A percentile compares a stretch with the other conserved stretches of the same genome.
phyloP scores from a whole-genome alignment of 1,284 basidiomycete genomes.

The Cryptococcus sp. region DNA sequence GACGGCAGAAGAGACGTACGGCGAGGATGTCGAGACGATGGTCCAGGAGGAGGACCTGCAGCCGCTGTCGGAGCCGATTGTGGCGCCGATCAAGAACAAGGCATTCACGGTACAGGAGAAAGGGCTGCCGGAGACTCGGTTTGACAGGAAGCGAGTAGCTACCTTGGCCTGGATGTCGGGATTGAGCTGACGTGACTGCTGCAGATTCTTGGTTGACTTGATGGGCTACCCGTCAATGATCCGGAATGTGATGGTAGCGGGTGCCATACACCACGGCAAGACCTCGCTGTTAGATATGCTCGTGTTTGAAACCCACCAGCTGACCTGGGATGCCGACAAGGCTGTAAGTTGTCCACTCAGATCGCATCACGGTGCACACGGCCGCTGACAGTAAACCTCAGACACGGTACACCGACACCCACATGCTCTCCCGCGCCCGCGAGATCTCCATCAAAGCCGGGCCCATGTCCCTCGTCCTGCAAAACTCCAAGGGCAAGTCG shows the following conservation, averaged over 20 bases:
- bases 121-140: slow-evolving; percentile 86
- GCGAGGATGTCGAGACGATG: slow-evolving; percentile 87
- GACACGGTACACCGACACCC: slow-evolving; percentile 94
- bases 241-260: slow-evolving; percentile 89
- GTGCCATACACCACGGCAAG: slow-evolving; percentile 97
- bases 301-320: slow-evolving; percentile 91
- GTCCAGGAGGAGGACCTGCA: slow-evolving; percentile 99
- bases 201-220: slow-evolving; percentile 86
- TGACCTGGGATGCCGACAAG: slow-evolving; percentile 86
- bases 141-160: slow-evolving; percentile 82
- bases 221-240: slow-evolving; percentile 91
- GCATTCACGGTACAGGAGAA: slow-evolving; percentile 91
- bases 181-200: not conserved
- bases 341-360: slow-evolving; percentile 57
- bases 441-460: slow-evolving; percentile 95
- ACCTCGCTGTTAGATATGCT: slow-evolving; percentile 96
- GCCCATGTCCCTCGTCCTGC: slow-evolving; percentile 88
- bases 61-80: slow-evolving; percentile 88
- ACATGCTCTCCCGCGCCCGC: slow-evolving; percentile 79
- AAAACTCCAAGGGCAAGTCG: slow-evolving; percentile 86
- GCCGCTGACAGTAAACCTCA: slow-evolving; percentile 23
- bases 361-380: too few relatives aligned
- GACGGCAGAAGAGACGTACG: slow-evolving; percentile 86
- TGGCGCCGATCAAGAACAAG: slow-evolving; percentile 89
- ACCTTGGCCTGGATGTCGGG: slow-evolving; percentile 8